Conservation (phyloP, 345 rosid genomes). For the Eucalyptus microcorys region DNA sequence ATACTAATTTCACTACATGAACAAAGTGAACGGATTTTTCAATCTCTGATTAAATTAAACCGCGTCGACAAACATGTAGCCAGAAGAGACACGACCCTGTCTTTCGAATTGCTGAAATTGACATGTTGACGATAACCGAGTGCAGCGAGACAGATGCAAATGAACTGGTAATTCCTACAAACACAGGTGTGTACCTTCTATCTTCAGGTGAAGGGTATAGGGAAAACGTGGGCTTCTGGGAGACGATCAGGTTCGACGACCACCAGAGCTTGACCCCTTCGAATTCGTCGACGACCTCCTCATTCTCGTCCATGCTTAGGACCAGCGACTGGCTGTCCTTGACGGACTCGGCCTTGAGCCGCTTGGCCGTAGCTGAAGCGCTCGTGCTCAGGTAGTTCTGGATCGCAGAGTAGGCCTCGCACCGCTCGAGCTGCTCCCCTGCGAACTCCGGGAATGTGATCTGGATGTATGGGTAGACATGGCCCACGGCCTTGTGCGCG, state of each 20-base stretch:
- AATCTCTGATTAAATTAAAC: too few species aligned
- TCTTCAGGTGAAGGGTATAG: neutral
- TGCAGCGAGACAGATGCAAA: too few species aligned
- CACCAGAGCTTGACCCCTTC: neutral
- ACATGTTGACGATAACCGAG: too few species aligned
- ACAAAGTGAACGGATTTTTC: too few species aligned
- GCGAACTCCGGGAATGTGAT: neutral
- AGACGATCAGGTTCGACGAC: neutral
- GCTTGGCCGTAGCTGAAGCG: neutral
- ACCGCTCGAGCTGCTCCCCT: neutral
- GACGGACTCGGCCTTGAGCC: neutral
- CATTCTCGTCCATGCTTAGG: neutral
- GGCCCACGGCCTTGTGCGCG: neutral
- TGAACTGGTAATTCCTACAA: neutral
- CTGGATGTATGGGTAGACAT: neutral
- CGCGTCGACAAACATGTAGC: too few species aligned
- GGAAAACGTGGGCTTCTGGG: neutral
- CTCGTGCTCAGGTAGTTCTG: neutral
- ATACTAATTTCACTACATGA: too few species aligned
- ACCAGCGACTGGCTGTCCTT: neutral
- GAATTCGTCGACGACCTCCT: neutral
- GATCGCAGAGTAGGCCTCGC: neutral
- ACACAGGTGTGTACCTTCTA: neutral
- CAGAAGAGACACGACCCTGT: too few species aligned
- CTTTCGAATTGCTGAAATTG: too few species aligned